Base-by-base conservation (phyloP, 495 filamentous ascomycete species). In the Aspergillus leporis region DNA sequence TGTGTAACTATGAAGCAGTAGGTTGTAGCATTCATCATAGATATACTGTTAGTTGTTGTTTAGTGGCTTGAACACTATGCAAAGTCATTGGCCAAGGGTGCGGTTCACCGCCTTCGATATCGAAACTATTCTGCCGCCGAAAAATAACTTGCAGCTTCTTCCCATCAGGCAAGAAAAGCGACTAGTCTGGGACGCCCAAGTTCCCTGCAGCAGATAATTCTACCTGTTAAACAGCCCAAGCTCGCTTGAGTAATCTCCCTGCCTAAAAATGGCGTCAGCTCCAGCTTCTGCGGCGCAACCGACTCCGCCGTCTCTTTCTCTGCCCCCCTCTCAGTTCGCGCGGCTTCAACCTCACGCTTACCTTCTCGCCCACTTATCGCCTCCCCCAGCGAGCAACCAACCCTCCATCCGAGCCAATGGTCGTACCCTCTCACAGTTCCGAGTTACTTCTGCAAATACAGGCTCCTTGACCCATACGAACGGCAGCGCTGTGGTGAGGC, bases 321-420 rank as follows among this genome's bases (percentile, higher is more conserved):
- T 97, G 56, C 86, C 94, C 0, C 87, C 88, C 47, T 82, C 84
- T 31, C 89, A 90, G 66, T 96, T 96, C 71, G 92, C 92, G 58
- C 92, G 92, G 59, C 86, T 98, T 71, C 87, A 92, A 57, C 94
- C 94, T 8, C 85, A 87, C 61, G 86, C 90, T 32, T 98, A 89
- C 79, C 92, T 98, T 51, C 88, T 92, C 69, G 89, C 90, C 30
- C 92, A 92, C 67, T 89, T 98, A 59, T 78, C 86, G 38, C 81
- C 85, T n/a, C 67, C 83, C 25, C 62, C 77, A 32, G 65, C 81
- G n/a, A 75, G 76, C 58, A 75, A 77, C 34, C 74, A 83, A 5
- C 73, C 84, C n/a, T 75, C 85, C 18, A 73, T 81, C 34, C 89
- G 93, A 61, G 87, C 91, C 63, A 94, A 92, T 72, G 89, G 88